These are phyloP conservation scores for Syzygium aqueum DNA, from an alignment of 345 rosid genomes.

Conservation along the genomic window DNA sequence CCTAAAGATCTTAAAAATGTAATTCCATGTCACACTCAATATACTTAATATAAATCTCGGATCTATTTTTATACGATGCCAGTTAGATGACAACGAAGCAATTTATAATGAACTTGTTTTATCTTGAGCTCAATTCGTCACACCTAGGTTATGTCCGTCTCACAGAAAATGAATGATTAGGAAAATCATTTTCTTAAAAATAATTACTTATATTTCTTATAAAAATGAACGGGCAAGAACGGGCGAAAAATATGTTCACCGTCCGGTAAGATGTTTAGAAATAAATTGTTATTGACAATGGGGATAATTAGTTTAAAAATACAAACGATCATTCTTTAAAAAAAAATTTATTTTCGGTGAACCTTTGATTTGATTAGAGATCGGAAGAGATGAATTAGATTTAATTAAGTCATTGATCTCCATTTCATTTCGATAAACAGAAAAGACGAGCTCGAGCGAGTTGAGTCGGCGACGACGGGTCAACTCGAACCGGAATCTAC, in stretches of 20 bases:
- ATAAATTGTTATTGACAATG: not conserved
- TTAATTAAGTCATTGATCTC: not conserved
- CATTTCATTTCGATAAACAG: not conserved
- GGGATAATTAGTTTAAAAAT: not conserved
- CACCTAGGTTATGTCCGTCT: accelerated
- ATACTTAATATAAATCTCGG: too few species aligned
- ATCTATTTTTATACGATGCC: not conserved
- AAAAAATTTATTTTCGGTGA: too few species aligned
- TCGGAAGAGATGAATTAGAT: not conserved
- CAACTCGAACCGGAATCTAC: not conserved
- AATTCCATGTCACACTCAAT: not conserved
- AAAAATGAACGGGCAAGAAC: not conserved
- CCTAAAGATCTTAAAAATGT: not conserved
- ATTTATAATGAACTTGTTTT: not conserved
- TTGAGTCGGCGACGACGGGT: not conserved
- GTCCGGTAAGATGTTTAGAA: accelerated
- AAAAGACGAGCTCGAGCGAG: not conserved
- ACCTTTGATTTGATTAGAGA: not conserved
- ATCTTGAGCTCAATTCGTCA: accelerated
- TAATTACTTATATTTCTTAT: not conserved
- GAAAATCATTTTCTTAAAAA: accelerated
- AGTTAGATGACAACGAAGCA: not conserved
- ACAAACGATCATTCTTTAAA: accelerated
- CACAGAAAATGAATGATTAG: not conserved
- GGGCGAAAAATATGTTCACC: too few species aligned